These are phyloP conservation scores for Hypoxylon fragiforme DNA, from an alignment of 495 filamentous ascomycete species.

Conservation along the genomic window DNA sequence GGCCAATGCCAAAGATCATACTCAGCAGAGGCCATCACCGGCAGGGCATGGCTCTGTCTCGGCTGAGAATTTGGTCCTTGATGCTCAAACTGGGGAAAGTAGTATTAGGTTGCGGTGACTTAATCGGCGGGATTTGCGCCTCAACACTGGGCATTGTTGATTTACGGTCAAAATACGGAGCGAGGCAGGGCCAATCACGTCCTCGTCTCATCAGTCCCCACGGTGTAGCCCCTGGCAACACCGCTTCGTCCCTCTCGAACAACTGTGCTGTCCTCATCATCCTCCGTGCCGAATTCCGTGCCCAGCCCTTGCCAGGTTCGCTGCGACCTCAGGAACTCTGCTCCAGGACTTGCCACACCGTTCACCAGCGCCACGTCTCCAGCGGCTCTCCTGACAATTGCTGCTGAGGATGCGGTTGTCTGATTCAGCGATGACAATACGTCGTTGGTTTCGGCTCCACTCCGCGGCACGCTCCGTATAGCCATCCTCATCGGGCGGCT, in stretches of 20 bases:
- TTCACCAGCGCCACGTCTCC: constrained; percentile 74
- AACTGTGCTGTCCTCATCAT: constrained; percentile 63
- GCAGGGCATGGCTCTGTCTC: too few species aligned
- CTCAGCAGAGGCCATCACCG: too few species aligned
- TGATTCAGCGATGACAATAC: constrained; percentile 18
- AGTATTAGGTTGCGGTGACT: too few species aligned
- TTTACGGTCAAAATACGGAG: too few species aligned
- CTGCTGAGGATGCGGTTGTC: constrained; percentile 30
- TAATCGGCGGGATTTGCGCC: too few species aligned
- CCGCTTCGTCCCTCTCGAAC: constrained; percentile 85
- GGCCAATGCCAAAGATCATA: too few species aligned
- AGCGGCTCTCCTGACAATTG: constrained; percentile 34
- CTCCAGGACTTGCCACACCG: constrained; percentile 83
- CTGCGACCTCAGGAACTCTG: constrained; percentile 80
- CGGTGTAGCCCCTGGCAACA: constrained; percentile 85
- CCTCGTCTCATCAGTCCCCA: constrained; percentile 59
- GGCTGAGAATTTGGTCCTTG: too few species aligned
- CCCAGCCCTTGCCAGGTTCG: constrained; percentile 92
- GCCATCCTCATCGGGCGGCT: constrained; percentile 72
- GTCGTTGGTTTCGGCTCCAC: constrained; percentile 8
- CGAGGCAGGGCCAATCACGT: constrained; percentile 18
- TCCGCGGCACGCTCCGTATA: constrained; percentile 36
- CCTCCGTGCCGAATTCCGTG: constrained; percentile 65
- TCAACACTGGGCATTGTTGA: too few species aligned
- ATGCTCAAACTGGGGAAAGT: too few species aligned